phyloP scores from a whole-genome alignment of 2,329 filamentous ascomycete species.

The Tetracladium maxilliforme region DNA sequence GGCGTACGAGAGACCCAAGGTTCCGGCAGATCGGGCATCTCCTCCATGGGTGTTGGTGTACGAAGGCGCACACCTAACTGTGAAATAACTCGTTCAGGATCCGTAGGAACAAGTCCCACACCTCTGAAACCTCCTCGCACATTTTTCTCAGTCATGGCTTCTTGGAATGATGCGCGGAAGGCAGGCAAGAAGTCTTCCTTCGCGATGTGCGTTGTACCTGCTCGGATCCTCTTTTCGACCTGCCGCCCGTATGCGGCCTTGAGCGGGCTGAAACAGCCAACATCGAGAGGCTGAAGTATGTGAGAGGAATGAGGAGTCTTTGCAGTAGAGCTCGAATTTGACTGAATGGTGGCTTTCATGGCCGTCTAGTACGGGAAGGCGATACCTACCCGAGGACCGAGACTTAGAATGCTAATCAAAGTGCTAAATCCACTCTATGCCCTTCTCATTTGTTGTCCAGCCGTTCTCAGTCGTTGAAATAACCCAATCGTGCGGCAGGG shows the following conservation, averaged over 20 bases:
- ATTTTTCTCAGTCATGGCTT: too few species aligned
- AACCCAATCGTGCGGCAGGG: conserved; percentile 11
- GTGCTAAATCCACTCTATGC: conserved; percentile 18
- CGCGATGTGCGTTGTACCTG: conserved; percentile 14
- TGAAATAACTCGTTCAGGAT: conserved; percentile 15
- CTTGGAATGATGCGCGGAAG: too few species aligned
- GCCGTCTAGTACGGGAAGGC: conserved; percentile 20
- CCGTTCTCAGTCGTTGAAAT: conserved; percentile 15
- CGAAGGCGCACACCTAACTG: conserved; percentile 13
- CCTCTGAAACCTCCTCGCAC: too few species aligned
- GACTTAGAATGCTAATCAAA: conserved; percentile 16
- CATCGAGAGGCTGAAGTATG: conserved; percentile 21
- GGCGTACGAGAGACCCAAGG: conserved; percentile 8
- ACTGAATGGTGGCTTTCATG: conserved; percentile 17
- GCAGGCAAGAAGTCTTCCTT: conserved; percentile 12
- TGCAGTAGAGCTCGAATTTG: conserved; percentile 18
- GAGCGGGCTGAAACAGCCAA: conserved; percentile 19
- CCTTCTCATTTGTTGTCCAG: conserved; percentile 18
- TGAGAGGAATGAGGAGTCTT: conserved; percentile 19
- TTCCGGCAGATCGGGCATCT: conserved; percentile 2
- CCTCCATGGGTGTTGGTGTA: conserved; percentile 7
- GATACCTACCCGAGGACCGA: conserved; percentile 11
- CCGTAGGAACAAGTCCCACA: too few species aligned
- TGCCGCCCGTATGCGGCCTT: conserved; percentile 15
- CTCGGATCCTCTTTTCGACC: conserved; percentile 13